Percentiles rank a stretch among this genome's conserved stretches.
Conservation (phyloP, 352 stramenopile genomes). For the Discostella stelligera region DNA sequence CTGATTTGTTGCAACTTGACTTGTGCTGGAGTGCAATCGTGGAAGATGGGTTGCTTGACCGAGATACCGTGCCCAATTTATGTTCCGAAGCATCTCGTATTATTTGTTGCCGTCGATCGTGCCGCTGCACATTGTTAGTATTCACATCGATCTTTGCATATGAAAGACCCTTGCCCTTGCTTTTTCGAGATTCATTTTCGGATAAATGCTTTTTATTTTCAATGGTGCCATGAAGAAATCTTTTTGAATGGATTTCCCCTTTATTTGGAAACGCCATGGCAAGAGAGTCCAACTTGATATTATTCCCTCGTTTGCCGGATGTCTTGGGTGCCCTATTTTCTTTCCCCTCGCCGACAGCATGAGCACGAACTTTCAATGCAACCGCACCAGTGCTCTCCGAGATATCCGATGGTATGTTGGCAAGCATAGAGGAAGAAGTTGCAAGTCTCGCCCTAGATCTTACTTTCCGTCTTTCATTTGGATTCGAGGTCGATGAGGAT, state of each 20-base stretch:
- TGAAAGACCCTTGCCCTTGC: not conserved
- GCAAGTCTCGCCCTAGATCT: conserved; percentile 13
- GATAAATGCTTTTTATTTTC: not conserved
- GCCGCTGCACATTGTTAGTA: conserved; percentile 2
- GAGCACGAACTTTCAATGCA: not conserved
- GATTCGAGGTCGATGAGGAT: conserved; percentile 1
- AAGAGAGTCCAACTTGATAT: conserved; percentile 28
- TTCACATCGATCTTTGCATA: not conserved
- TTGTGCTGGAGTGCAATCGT: not conserved
- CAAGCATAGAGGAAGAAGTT: conserved; percentile 23
- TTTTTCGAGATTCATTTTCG: not conserved
- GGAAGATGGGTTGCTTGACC: not conserved
- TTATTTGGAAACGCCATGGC: not conserved
- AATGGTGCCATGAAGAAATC: not conserved
- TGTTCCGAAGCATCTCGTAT: not conserved
- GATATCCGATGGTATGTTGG: conserved; percentile 4
- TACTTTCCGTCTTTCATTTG: not conserved
- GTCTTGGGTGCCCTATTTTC: conserved; percentile 21
- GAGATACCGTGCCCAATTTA: not conserved
- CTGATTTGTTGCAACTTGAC: conserved; percentile 11
- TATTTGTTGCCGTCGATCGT: not conserved
- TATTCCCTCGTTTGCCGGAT: not conserved
- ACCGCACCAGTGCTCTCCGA: not conserved
- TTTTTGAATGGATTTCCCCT: not conserved
- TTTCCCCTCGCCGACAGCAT: conserved; percentile 8